These are phyloP conservation scores for Osmanthus fragrans DNA, from an alignment of 257 asterid species.

Conservation along the genomic window DNA sequence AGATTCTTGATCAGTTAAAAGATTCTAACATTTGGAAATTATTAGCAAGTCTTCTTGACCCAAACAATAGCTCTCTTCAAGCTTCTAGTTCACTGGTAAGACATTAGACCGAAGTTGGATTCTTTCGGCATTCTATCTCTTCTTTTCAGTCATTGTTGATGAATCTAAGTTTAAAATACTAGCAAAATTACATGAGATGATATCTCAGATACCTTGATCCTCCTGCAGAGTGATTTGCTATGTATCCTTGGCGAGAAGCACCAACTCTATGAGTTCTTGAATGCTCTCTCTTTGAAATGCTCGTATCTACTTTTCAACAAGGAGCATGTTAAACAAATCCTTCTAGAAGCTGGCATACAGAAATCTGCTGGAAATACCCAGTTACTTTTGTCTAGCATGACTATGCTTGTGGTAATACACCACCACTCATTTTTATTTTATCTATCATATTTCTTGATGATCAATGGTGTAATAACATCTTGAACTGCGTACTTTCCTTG, in stretches of 20 bases:
- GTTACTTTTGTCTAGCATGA: constrained; percentile 83
- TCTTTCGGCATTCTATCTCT: constrained; percentile 15
- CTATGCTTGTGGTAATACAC: constrained; percentile 81
- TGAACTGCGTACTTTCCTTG: constrained; percentile 9
- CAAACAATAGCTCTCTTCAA: constrained; percentile 56
- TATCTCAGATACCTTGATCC: constrained; percentile 31
- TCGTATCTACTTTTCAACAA: constrained; percentile 88
- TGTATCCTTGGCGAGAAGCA: constrained; percentile 75
- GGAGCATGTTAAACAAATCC: constrained; percentile 80
- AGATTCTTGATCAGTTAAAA: constrained; percentile 79
- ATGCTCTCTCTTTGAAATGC: constrained; percentile 76
- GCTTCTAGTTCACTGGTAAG: constrained; percentile 73
- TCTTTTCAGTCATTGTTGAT: background rate
- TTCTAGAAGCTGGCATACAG: constrained; percentile 66
- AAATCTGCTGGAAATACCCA: constrained; percentile 74
- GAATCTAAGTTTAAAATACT: constrained; percentile 11
- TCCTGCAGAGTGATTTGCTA: constrained; percentile 75
- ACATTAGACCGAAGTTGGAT: constrained; percentile 25
- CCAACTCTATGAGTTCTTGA: constrained; percentile 74
- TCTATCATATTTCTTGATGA: constrained; percentile 8
- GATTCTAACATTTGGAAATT: constrained; percentile 81
- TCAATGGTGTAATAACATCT: constrained; percentile 19
- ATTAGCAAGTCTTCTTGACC: constrained; percentile 66
- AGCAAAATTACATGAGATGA: constrained; percentile 18
- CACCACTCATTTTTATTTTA: constrained; percentile 18